These are phyloP conservation scores for Chrysopogon serrulatus DNA, from an alignment of 176 grass and related monocot species.

Conservation along the genomic window DNA sequence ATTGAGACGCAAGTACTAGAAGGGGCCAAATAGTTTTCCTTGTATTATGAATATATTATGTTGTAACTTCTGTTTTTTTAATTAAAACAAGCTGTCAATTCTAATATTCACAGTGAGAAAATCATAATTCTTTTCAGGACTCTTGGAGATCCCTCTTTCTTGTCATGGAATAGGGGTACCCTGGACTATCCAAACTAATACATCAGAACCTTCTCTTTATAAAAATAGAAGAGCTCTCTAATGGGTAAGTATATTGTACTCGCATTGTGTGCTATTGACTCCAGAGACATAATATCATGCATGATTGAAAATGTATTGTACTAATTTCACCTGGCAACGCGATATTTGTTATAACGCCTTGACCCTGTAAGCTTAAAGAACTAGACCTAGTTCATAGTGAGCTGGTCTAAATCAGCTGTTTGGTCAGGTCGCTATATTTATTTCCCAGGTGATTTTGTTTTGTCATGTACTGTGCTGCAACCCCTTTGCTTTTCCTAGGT, in stretches of 20 bases:
- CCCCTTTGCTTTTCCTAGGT: background rate
- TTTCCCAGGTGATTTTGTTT: background rate
- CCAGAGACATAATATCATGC: background rate
- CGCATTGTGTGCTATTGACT: background rate
- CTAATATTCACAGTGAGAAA: background rate
- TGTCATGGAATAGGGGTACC: conserved; percentile 79
- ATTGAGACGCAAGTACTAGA: background rate
- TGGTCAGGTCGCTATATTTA: background rate
- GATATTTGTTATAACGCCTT: background rate
- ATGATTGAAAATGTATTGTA: background rate
- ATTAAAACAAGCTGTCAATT: background rate
- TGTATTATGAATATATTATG: background rate
- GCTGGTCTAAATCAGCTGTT: background rate
- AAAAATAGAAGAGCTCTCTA: conserved; percentile 12
- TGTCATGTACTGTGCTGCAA: background rate
- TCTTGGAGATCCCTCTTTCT: conserved; percentile 76
- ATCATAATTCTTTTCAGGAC: conserved; percentile 59
- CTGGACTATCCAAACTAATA: conserved; percentile 25
- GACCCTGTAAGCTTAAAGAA: background rate
- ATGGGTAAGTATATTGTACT: conserved; percentile 18
- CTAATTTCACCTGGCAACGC: background rate
- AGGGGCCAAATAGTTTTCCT: background rate
- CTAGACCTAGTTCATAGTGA: background rate
- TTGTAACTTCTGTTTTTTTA: background rate
- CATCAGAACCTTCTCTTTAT: background rate